Conservation (phyloP, 768 basidiomycete genomes). For the Tricholoma terreum region DNA sequence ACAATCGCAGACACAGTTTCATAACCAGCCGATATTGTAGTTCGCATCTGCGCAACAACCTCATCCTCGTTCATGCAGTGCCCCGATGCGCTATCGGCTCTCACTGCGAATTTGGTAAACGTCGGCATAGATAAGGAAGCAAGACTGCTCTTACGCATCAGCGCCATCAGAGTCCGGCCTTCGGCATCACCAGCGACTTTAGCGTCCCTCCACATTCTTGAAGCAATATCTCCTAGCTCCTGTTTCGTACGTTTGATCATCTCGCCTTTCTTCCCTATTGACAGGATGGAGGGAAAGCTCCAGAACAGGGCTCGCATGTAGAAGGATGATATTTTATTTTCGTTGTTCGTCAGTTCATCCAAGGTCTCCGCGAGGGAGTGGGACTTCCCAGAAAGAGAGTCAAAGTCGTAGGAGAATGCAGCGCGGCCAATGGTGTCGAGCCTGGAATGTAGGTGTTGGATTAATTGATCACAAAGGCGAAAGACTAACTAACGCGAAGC, state of each 20-base stretch:
- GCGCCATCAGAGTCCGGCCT: conserved; percentile 48
- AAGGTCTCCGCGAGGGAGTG: conserved; percentile 50
- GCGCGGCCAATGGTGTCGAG: conserved; percentile 59
- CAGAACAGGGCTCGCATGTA: conserved; percentile 65
- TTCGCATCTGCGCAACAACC: conserved; percentile 59
- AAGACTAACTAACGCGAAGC: conserved; percentile 48
- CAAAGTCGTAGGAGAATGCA: conserved; percentile 63
- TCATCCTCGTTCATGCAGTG: conserved; percentile 45
- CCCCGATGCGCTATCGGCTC: conserved; percentile 41
- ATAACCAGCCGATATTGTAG: conserved; percentile 60
- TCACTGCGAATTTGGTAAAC: conserved; percentile 22
- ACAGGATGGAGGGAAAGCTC: conserved; percentile 53
- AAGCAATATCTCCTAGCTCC: conserved; percentile 52
- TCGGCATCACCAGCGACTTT: conserved; percentile 42
- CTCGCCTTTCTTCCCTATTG: conserved; percentile 54
- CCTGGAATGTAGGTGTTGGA: conserved; percentile 25
- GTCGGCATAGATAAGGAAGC: neutral
- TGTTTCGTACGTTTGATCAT: conserved; percentile 53
- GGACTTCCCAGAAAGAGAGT: conserved; percentile 48
- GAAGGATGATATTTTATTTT: conserved; percentile 55
- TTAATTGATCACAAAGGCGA: neutral
- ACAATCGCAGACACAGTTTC: conserved; percentile 47
- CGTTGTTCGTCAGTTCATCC: conserved; percentile 59
- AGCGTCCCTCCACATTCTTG: conserved; percentile 53
- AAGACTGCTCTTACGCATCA: conserved; percentile 43